These are phyloP conservation scores for Tinospora cordifolia DNA, from an alignment of 164 flowering plant genomes.

Conservation along the genomic window DNA sequence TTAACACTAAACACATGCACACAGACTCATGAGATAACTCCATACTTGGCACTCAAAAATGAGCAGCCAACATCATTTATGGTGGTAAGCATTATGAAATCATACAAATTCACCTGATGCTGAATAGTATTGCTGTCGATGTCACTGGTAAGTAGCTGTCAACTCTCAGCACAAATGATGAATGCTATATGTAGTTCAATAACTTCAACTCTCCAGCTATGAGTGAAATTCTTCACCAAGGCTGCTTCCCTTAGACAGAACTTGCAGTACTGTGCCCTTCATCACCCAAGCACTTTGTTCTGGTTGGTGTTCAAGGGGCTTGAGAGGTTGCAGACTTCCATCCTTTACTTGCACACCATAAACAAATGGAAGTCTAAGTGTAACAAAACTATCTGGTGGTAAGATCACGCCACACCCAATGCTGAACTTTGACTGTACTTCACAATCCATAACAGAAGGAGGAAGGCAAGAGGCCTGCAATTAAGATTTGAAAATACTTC, in stretches of 20 bases:
- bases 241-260: slow-evolving; percentile 43
- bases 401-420: slow-evolving; percentile 64
- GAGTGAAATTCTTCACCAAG: slow-evolving; percentile 19
- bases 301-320: slow-evolving; percentile 56
- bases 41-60: too few species aligned
- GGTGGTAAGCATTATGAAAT: not conserved
- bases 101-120: slow-evolving; percentile 2
- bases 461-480: slow-evolving; percentile 67
- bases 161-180: not conserved
- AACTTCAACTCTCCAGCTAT: not conserved
- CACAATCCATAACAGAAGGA: slow-evolving; percentile 37
- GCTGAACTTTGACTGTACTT: slow-evolving; percentile 55
- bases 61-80: too few species aligned
- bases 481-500: slow-evolving; percentile 1
- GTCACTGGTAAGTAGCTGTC: not conserved
- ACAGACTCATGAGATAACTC: too few species aligned
- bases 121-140: not conserved
- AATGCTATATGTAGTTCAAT: not conserved
- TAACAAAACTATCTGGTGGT: slow-evolving; percentile 86
- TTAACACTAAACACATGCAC: too few species aligned
- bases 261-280: slow-evolving; percentile 57
- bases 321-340: slow-evolving; percentile 52
- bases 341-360: slow-evolving; percentile 71
- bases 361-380: slow-evolving; percentile 74
- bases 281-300: slow-evolving; percentile 76